Base-by-base conservation (phyloP, 805 yeast species). In the Starmerella geochares region DNA sequence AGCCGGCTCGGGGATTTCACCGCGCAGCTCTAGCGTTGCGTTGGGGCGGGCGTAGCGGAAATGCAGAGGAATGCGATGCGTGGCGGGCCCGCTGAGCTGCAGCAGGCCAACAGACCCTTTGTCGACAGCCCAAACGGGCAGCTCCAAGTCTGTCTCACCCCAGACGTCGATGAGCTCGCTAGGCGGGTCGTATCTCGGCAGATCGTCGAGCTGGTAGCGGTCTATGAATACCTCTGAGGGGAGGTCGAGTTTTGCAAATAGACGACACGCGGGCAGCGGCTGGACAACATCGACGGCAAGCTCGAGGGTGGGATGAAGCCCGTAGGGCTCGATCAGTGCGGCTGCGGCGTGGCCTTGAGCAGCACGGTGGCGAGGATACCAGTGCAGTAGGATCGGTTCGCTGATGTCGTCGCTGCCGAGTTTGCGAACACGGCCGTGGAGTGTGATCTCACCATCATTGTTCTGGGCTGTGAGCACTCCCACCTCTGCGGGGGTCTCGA, bases 81-180 rank as follows among this genome's bases (percentile, higher is more conserved):
- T 56, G 19, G 44, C 50, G 13, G 56, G 55, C 41, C 64, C 47
- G 21, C 23, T 28, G 6, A 60, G 55, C 11, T 37, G 25, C 28
- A 76, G 65, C 19, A 78, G 58, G 19, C 70, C 69, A 39, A 70
- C 67, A 3, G 78, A 71, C 1, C 81, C 81, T 21, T 65, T 57
- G 2, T 57, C 51, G 7, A 67, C 66, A 25, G 65, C 64, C 71
- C 78, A 79, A 29, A 65, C 71, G 4, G 83, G 83, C 29, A 71
- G 69, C 55, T 78, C 83, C 21, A 78, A 62, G 57, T 79, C 80
- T n/a, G 70, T 65, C 47, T 75, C 77, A 3, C 82, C 82, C 72
- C 74, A 74, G 0, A 71, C 60, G 2, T 66, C 67, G 1, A 72
- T 31, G 14, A 76, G 64, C n/a, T 54, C 58, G 14, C 62, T 59